Conservation (phyloP, 805 yeast genomes). For the Myxozyma vanderwaltii region DNA sequence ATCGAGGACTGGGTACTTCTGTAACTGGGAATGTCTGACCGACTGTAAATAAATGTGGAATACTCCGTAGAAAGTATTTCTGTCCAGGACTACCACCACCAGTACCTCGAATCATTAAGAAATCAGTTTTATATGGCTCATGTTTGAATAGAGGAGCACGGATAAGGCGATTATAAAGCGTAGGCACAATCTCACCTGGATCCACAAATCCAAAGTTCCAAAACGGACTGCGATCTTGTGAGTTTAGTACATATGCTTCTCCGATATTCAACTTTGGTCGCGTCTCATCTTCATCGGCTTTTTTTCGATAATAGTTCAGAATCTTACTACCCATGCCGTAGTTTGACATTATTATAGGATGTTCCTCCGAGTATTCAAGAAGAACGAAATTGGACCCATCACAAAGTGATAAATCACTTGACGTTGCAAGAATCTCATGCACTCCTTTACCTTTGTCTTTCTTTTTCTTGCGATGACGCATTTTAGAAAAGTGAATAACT, state of each 20-base stretch:
- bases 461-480: conserved; percentile 80
- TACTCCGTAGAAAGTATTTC: conserved; percentile 65
- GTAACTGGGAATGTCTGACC: conserved; percentile 93
- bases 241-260: conserved; percentile 94
- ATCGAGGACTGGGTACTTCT: conserved; percentile 96
- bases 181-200: conserved; percentile 90
- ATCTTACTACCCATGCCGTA: conserved; percentile 96
- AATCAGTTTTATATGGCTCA: conserved; percentile 76
- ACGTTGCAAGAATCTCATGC: conserved; percentile 67
- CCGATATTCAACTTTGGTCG: conserved; percentile 89
- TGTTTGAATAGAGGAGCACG: conserved; percentile 94
- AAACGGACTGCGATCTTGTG: conserved; percentile 93
- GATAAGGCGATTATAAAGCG: conserved; percentile 85
- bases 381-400: conserved; percentile 78
- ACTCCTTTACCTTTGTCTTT: conserved; percentile 83
- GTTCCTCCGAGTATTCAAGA: conserved; percentile 88
- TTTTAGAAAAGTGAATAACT: conserved; percentile 69
- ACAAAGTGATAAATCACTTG: conserved; percentile 78
- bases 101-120: conserved; percentile 73
- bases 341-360: conserved; percentile 77
- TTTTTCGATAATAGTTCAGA: conserved; percentile 89
- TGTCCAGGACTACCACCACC: conserved; percentile 66
- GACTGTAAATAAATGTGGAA: conserved; percentile 77
- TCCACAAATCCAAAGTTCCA: conserved; percentile 99
- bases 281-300: conserved; percentile 72